Conservation (phyloP, 371 early-diverging fungal genomes). For the Lichtheimia ornata region DNA sequence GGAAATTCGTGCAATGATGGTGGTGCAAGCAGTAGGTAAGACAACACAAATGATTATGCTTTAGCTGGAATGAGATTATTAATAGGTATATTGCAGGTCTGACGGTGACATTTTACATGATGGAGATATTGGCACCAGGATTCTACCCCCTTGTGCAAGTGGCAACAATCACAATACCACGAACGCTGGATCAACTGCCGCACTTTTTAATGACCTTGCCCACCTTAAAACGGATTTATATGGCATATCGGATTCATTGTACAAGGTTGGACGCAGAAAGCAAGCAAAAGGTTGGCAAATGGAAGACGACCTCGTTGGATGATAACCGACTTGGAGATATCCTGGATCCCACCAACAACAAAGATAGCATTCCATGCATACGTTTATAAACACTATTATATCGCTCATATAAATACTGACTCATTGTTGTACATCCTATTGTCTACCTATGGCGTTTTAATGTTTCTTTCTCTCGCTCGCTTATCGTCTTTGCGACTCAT, state of each 20-base stretch:
- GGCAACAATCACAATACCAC: not conserved
- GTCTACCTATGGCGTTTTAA: no score
- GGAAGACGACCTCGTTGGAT: no score
- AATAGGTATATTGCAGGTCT: not conserved
- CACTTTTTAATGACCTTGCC: not conserved
- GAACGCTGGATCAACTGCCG: not conserved
- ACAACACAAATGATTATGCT: not conserved
- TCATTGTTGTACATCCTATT: no score
- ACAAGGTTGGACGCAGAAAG: no score
- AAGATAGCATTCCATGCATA: no score
- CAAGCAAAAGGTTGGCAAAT: no score
- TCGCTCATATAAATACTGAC: no score
- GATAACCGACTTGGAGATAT: no score
- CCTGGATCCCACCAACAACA: no score
- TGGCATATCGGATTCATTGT: not conserved
- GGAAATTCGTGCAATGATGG: not conserved
- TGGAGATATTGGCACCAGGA: not conserved
- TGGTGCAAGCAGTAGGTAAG: not conserved
- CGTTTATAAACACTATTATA: no score
- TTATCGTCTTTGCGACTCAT: no score
- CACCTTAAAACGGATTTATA: not conserved
- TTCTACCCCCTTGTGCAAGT: not conserved
- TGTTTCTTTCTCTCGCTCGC: no score
- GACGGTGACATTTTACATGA: not conserved
- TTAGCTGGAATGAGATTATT: not conserved